A percentile compares a stretch with the other conserved stretches of the same genome.
Evolutionary conservation across 2,329 filamentous ascomycete genomes (phyloP).

Genomic region (Pseudogymnoascus sp.): DNA sequence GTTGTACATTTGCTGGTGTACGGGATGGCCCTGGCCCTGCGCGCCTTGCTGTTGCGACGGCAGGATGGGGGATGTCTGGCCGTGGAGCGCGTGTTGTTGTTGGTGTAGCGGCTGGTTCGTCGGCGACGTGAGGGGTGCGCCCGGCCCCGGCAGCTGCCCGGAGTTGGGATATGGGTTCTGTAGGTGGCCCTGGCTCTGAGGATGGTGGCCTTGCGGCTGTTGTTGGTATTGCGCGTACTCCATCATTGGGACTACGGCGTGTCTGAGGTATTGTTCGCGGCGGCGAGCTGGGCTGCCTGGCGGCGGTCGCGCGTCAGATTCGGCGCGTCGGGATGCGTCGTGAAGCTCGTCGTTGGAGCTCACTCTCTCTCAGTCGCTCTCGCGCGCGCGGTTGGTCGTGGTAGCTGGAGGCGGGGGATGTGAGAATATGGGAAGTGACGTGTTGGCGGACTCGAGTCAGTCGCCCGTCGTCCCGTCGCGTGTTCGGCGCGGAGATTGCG

Average conservation of each 20-base stretch:
- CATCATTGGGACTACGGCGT: slow-evolving; percentile 45
- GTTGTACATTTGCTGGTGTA: slow-evolving; percentile 59
- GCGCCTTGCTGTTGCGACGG: slow-evolving; percentile 65
- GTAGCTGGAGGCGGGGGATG: not conserved
- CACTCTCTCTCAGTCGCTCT: not conserved
- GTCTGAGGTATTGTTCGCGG: slow-evolving; percentile 22
- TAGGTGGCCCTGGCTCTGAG: slow-evolving; percentile 50
- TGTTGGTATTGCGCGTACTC: slow-evolving; percentile 68
- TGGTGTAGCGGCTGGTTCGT: slow-evolving; percentile 61
- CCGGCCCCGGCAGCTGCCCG: slow-evolving; percentile 41
- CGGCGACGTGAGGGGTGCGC: slow-evolving; percentile 57
- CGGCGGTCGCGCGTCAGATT: slow-evolving; percentile 6
- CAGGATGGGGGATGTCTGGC: slow-evolving; percentile 71
- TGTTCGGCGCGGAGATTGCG: not conserved
- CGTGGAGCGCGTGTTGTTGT: slow-evolving; percentile 43
- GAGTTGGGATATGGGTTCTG: slow-evolving; percentile 55
- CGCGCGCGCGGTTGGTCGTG: not conserved
- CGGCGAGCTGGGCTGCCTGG: slow-evolving; percentile 17
- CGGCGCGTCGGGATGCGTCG: not conserved
- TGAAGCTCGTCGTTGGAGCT: not conserved
- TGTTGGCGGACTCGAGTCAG: not conserved
- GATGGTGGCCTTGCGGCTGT: slow-evolving; percentile 53
- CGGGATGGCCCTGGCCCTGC: slow-evolving; percentile 50
- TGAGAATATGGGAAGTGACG: not conserved
- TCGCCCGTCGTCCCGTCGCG: not conserved